Base-by-base conservation (phyloP, 2,329 filamentous ascomycete genomes). In the Cladobotryum protrusum region DNA sequence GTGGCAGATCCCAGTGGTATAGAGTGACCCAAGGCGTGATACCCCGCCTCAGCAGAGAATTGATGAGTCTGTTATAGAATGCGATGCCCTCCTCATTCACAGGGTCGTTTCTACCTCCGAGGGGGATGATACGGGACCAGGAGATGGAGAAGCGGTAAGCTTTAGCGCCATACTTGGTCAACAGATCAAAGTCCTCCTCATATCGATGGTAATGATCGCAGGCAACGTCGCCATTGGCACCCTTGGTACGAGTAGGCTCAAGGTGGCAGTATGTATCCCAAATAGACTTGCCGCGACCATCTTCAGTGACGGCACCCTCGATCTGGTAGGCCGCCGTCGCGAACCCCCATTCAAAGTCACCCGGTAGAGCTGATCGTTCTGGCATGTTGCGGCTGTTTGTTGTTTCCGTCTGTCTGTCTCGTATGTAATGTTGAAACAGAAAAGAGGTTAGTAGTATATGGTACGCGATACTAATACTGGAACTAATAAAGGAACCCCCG, bases 131-230 rank as follows among this genome's bases (percentile, higher is more conserved):
- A 39, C 82, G 79, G 5, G 81, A 78, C 82, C 82, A 86, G 8
- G 81, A 80, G 34, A 86, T 67, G 4, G 81, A 85, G 61, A 86
- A 85, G 17, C 82, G 77, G 60, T 85, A 86, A 4, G 76, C 76
- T 54, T 76, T 73, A 7, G 79, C 78, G 42, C 80, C 78, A 42
- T 77, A 77, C 43, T 71, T 64, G 57, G 78, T 79, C 54, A 86
- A 63, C 7, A 86, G 68, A 4, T 73, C 78, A 52, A 85, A 76
- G 57, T 86, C 83, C 46, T 80, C 70, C 11, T 67, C 63, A 3
- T 63, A 65, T 0, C 65, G 61, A 50, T 74, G 64, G 53, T 73
- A 74, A 49, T 72, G 67, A 32, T 72, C 67, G 20, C 69, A 71
- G 2, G 70, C 71, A 17, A 81, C 62, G 55, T 80, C 77, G 3